phyloP scores from a whole-genome alignment of 148 eudicot genomes.

The Salicornia ramosissima region DNA sequence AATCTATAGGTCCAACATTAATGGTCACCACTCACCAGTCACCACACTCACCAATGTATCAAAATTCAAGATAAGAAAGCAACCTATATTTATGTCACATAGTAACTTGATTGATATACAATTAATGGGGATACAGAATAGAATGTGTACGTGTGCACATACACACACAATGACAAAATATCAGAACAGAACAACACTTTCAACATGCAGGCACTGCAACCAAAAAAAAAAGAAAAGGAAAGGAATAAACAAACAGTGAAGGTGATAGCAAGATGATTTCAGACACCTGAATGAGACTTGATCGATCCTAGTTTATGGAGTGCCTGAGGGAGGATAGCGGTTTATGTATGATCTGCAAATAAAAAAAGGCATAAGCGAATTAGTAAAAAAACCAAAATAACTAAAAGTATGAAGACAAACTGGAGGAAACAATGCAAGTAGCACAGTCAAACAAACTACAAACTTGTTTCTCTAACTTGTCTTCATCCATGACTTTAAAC shows the following conservation, averaged over 20 bases:
- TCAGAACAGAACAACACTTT: too few relatives aligned
- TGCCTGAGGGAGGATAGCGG: background rate
- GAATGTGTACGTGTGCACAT: too few relatives aligned
- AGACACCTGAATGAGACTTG: background rate
- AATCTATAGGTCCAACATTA: too few relatives aligned
- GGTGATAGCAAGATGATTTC: background rate
- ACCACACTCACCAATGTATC: too few relatives aligned
- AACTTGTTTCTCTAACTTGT: background rate
- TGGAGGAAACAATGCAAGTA: background rate
- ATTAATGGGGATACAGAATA: too few relatives aligned
- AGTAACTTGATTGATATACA: too few relatives aligned
- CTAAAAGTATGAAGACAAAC: background rate
- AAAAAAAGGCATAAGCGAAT: background rate
- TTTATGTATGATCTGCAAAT: conserved; percentile 1
- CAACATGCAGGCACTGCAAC: too few relatives aligned
- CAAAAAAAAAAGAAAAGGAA: too few relatives aligned
- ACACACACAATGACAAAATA: too few relatives aligned
- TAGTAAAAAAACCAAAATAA: background rate
- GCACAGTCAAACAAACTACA: background rate
- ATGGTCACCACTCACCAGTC: too few relatives aligned
- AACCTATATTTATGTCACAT: too few relatives aligned
- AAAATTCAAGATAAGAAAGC: too few relatives aligned
- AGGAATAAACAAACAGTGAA: background rate
- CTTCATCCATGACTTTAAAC: background rate
- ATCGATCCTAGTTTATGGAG: background rate